Base-by-base conservation (phyloP, 495 filamentous ascomycete species). In the Podospora australis region DNA sequence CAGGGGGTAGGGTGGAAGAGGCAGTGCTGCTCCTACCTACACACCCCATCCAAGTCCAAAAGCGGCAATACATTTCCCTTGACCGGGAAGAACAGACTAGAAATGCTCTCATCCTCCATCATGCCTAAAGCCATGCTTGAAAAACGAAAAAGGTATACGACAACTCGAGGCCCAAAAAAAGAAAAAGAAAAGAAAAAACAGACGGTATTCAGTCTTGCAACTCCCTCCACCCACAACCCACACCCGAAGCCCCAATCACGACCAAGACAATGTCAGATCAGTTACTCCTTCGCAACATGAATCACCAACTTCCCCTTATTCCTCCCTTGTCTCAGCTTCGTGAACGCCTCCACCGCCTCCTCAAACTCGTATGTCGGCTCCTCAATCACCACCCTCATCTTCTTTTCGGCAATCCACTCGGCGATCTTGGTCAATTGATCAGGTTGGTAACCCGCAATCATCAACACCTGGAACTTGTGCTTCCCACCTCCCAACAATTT, bases 271-370 rank as follows among this genome's bases (percentile, higher is more conserved):
- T n/a, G n/a, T n/a, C 13, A 17, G 8, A 36, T 42, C 10, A 35
- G 14, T 24, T 42, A 13, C 40, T 41, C 29, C 34, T 58, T 46
- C 22, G 17, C 53, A 34, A 86, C 75, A 55, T 77, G 67, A 11
- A 88, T 64, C 17, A 87, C 63, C 51, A 88, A 67, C 70, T 87
- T 88, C 1, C 83, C 84, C 44, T 69, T 75, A 24, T 75, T 66
- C 50, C 75, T 69, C 11, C 76, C 73, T 1, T 64, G 76, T 58
- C 73, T 79, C 54, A 85, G 59, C 54, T 70, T 78, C 29, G 36
- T 48, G 66, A 78, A 82, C 3, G 84, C 84, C 51, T 77, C 69
- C 11, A 72, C 66, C 3, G 70, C 68, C 41, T 84, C 69, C 19
- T 78, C 77, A 53, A 80, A 77, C 25, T 71, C 69, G 59, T 71